Conservation (phyloP, 768 basidiomycete genomes). For the Cyclocybe aegerita region DNA sequence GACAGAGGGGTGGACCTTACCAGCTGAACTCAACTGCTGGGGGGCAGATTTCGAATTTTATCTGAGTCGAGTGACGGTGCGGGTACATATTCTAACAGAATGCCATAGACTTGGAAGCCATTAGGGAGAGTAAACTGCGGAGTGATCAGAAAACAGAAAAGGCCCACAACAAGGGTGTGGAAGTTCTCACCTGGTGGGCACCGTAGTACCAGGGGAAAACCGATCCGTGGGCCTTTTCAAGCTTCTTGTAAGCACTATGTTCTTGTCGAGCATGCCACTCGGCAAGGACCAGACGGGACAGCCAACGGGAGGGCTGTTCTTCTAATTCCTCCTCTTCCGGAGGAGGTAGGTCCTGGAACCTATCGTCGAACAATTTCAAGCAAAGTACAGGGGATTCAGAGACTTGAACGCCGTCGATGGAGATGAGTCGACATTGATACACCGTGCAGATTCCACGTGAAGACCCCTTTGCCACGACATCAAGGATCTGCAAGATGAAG, state of each 20-base stretch:
- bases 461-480: constrained; percentile 10
- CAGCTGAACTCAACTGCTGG: not conserved
- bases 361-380: constrained; percentile 20
- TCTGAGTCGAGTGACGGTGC: constrained; percentile 12
- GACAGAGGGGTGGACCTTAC: no score
- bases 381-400: constrained; percentile 11
- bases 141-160: not conserved
- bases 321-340: constrained; percentile 10
- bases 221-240: constrained; percentile 20
- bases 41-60: constrained; percentile 5
- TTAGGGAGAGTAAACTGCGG: constrained; percentile 14
- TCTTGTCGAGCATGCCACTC: constrained; percentile 20
- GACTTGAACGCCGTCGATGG: constrained; percentile 16
- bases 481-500: constrained; percentile 10
- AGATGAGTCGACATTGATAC: constrained; percentile 14
- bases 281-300: constrained; percentile 12
- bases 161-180: not conserved
- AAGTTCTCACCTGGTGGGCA: constrained; percentile 16
- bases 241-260: constrained; percentile 21
- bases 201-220: constrained; percentile 28
- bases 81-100: constrained; percentile 19
- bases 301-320: constrained; percentile 2
- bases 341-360: constrained; percentile 14
- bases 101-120: constrained; percentile 12
- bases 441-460: constrained; percentile 8